A percentile compares a stretch with the other conserved stretches of the same genome.
These are phyloP conservation scores for Nakazawaea sp. DNA, from an alignment of 805 yeast species.

Conservation along the genomic window DNA sequence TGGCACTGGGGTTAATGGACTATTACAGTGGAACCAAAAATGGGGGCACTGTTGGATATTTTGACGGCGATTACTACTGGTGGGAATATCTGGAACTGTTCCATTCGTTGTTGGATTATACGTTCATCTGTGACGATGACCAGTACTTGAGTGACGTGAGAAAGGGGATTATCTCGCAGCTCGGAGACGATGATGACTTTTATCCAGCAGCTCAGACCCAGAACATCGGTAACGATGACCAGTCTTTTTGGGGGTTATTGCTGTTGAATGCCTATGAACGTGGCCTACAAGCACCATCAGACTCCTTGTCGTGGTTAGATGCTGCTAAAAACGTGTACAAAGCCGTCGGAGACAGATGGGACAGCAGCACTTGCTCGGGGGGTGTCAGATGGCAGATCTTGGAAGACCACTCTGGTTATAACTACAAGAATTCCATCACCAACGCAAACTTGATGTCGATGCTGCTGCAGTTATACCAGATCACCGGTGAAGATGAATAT, in stretches of 20 bases:
- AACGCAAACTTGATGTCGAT: slow-evolving; percentile 58
- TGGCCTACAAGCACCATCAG: slow-evolving; percentile 42
- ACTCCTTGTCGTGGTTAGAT: slow-evolving; percentile 40
- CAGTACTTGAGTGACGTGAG: slow-evolving; percentile 24
- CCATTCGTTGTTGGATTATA: slow-evolving; percentile 38
- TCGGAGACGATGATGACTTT: slow-evolving; percentile 42
- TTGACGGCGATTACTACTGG: slow-evolving; percentile 40
- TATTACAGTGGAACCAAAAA: slow-evolving; percentile 33
- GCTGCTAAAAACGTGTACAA: slow-evolving; percentile 53
- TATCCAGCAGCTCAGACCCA: slow-evolving; percentile 57
- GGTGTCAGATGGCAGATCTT: slow-evolving; percentile 70
- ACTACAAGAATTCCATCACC: slow-evolving; percentile 59
- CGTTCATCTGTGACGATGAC: slow-evolving; percentile 29
- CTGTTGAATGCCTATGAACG: slow-evolving; percentile 57
- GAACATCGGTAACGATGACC: slow-evolving; percentile 71
- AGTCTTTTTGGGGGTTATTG: slow-evolving; percentile 64
- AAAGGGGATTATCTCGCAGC: slow-evolving; percentile 34
- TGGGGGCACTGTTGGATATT: slow-evolving; percentile 43
- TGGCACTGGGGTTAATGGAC: slow-evolving; percentile 34
- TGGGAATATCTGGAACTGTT: slow-evolving; percentile 48
- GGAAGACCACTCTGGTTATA: slow-evolving; percentile 52
- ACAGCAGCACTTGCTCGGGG: slow-evolving; percentile 44
- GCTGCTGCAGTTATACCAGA: slow-evolving; percentile 57
- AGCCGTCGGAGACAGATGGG: slow-evolving; percentile 57
- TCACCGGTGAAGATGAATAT: slow-evolving; percentile 45